Base-by-base conservation (phyloP, 2,329 filamentous ascomycete species). In the Diatrype stigma region DNA sequence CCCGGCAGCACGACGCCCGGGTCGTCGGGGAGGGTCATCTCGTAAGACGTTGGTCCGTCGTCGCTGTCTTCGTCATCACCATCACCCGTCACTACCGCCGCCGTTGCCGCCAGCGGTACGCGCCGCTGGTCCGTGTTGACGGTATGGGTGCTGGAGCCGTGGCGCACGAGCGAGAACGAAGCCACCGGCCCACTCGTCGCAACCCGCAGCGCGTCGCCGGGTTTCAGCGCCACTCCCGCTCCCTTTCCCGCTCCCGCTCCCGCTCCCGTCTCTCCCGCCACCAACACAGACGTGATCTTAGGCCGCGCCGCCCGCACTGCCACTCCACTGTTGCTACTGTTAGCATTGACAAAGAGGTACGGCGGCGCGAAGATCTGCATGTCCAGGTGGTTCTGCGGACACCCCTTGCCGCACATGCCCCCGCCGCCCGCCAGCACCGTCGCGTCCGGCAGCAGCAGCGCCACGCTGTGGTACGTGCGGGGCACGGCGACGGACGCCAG, bases 51-150 rank as follows among this genome's bases (percentile, higher is more conserved):
- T 11, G 19, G 46, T 72, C 73, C 10, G 56, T 65, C 6, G 58
- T 63, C n/a, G 19, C 19, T 30, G 26, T 30, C 26, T 30, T 30
- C 26, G 26, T n/a, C n/a, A n/a, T n/a, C n/a, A 34, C 30, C 7
- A 14, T 7, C 30, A 37, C n/a, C 14, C 12, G 34, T 6, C 2
- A 63, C 63, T 10, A 48, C 47, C 12, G 44, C 52, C 12, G 47
- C 52, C 3, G 48, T 48, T 2, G 60, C 50, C 1, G 62, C 63
- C 17, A 75, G 59, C 23, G 72, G 63, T 47, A 80, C 70, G 4
- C 76, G 70, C 11, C 78, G 61, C 62, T 80, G 77, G 59, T 81
- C 78, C 0, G 75, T 79, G 51, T 81, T 75, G 19, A 79, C 71
- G 1, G 74, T 72, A 54, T 79, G 77, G 1, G 77, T 80, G 1